A percentile compares a stretch with the other conserved stretches of the same genome.
Evolutionary conservation across 768 basidiomycete species (phyloP).

Genomic region (Lactarius hatsudake): DNA sequence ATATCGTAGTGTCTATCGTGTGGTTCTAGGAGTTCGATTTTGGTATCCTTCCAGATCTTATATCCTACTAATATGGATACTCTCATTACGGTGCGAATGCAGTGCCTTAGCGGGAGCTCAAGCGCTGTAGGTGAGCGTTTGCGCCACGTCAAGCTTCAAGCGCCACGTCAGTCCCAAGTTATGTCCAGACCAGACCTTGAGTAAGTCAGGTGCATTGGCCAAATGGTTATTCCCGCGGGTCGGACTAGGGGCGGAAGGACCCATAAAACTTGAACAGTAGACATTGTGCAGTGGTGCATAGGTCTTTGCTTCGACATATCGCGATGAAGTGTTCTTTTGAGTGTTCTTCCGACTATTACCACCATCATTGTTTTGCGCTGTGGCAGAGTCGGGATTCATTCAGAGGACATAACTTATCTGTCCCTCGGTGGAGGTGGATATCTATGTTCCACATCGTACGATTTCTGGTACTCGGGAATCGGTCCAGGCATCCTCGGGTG

Average conservation of each 20-base stretch:
- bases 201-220: neutral
- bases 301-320: too few relatives aligned
- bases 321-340: too few relatives aligned
- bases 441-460: too few relatives aligned
- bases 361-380: too few relatives aligned
- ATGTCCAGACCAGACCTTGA: neutral
- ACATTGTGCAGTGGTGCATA: too few relatives aligned
- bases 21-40: neutral
- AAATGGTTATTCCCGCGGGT: neutral
- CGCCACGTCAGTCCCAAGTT: neutral
- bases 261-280: too few relatives aligned
- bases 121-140: neutral
- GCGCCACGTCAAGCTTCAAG: neutral
- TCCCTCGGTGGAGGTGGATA: too few relatives aligned
- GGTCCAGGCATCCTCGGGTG: too few relatives aligned
- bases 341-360: too few relatives aligned
- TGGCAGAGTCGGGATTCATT: too few relatives aligned
- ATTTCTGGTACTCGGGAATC: too few relatives aligned
- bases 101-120: neutral
- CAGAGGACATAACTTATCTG: too few relatives aligned
- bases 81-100: neutral
- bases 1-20: neutral
- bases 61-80: neutral
- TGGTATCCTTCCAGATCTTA: neutral
- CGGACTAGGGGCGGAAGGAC: neutral